Evolutionary conservation across 2,329 filamentous ascomycete species (phyloP), one percentile per base, ranked within the genome.

Genomic region (Helminthosporium solani): DNA sequence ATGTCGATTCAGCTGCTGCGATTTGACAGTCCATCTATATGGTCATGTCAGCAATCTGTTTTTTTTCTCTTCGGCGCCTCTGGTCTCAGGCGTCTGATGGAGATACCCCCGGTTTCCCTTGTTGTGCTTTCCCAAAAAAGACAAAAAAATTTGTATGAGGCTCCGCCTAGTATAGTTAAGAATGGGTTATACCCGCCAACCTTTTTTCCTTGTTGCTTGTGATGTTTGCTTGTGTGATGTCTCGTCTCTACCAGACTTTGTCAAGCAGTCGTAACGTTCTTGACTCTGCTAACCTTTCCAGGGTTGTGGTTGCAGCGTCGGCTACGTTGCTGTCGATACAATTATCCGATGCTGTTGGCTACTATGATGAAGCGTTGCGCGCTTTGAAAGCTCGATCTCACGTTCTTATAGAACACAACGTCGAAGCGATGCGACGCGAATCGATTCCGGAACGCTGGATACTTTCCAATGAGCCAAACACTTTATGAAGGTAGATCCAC

Each of bases 121-220:
- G 28, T 31, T 31, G 28, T 31, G 5, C 7, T 31, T n/a, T 14
- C 3, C 14, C 28, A 31, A 12, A 14, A 31, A 31, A 14, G 14
- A 12, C 28, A 31, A 31, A 31, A 31, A 31, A 14, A 31, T 6
- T 25, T 25, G 23, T 19, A 33, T 20, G 14, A 31, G 14, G 12
- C 34, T 23, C 19, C 34, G 9, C 23, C 6, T 28, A 42, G 20
- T 15, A 42, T 35, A 25, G 27, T 21, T 34, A 35, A 18, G 28
- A 35, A 42, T 21, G 19, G 31, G 30, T 16, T 42, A 27, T 35
- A 30, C 18, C 38, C 23, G 27, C 40, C 31, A 34, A 42, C 3
- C 30, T 31, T 37, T 3, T 21, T 30, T 20, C 11, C 6, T 16
- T 23, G 20, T 19, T 41, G 37, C 20, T 40, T 40, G 37, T 40